These are phyloP conservation scores for Coriolopsis trogii DNA, from an alignment of 1,284 basidiomycete species.

Conservation along the genomic window DNA sequence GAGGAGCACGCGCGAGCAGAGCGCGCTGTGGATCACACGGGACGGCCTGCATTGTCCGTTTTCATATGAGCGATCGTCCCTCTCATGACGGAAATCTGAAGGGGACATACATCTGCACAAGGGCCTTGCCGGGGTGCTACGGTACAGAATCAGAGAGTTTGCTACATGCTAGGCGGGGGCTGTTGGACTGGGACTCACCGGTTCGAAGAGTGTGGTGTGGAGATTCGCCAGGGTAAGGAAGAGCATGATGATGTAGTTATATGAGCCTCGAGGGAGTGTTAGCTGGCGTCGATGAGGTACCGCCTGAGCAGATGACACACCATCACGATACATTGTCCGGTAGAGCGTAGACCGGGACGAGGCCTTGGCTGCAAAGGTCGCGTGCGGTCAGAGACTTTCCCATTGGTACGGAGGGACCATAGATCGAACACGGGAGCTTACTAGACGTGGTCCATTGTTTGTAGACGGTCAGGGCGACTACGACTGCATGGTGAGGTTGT, in stretches of 20 bases:
- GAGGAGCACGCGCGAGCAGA: background rate
- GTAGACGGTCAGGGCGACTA: constrained; percentile 11
- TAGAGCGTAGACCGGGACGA: constrained; percentile 1
- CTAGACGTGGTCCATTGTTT: constrained; percentile 10
- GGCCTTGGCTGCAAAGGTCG: background rate
- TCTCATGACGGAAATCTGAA: too few species aligned
- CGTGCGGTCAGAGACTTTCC: background rate
- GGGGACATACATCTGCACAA: too few species aligned
- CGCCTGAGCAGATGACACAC: background rate
- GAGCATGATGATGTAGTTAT: constrained; percentile 7
- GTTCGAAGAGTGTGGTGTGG: background rate
- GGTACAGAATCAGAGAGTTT: too few species aligned
- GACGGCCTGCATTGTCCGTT: background rate
- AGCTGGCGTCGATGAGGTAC: too few species aligned
- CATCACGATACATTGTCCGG: constrained; percentile 11
- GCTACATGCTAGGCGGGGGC: too few species aligned
- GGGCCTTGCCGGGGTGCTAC: too few species aligned
- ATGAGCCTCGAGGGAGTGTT: too few species aligned
- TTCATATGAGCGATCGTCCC: too few species aligned
- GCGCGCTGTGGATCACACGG: background rate
- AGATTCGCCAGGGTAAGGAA: background rate
- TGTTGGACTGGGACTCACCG: too few species aligned
- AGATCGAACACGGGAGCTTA: background rate
- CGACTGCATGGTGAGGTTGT: background rate
- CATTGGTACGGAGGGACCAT: too few species aligned